Evolutionary conservation across 352 stramenopile species (phyloP), one percentile per base, ranked within the genome.

Genomic region (Globisporangium canariense): DNA sequence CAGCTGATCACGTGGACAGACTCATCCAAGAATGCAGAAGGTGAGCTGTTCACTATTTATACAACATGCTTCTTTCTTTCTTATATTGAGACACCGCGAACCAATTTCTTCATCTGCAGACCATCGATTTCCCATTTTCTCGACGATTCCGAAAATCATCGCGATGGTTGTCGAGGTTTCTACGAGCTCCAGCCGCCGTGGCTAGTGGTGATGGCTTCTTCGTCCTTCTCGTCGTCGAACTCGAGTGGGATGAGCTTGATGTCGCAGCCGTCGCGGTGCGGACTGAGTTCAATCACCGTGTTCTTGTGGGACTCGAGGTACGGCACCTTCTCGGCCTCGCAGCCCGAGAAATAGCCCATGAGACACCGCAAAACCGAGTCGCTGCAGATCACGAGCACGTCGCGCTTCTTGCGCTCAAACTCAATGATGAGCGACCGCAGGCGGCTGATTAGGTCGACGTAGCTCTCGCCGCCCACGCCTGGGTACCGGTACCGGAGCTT

Each of bases 391-490:
- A 94, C 79, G n/a, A 94, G 64, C 62, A 91, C 80, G 67, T 94
- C 86, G 61, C 86, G 86, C 71, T 94, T 96, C 73, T 96, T 93
- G 68, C 88, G 85, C 60, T 94, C 86, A 54, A 98, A 93, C 76
- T 97, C 93, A 40, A 98, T 93, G 53, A 98, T 96, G 41, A 98
- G 76, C 55, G 90, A 95, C 2, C 89, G 79, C 52, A 98, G 65
- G 16, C 93, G 85, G 30, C 92, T 93, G 70, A 98, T 98, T 36
- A 98, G 83, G 67, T 98, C 93, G 60, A 97, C 80, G 72, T 98
- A 98, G 61, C 88, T 97, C 71, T 98, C 93, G 11, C 92, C 93
- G 2, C 92, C 92, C 9, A 93, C 90, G 28, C 92, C 92, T 0
- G 93, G 81, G 65, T 94, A 94, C 5, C 93, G 78, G 68, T 97